These are phyloP conservation scores for Hypoxylon fragiforme DNA, from an alignment of 495 filamentous ascomycete genomes.

Conservation along the genomic window DNA sequence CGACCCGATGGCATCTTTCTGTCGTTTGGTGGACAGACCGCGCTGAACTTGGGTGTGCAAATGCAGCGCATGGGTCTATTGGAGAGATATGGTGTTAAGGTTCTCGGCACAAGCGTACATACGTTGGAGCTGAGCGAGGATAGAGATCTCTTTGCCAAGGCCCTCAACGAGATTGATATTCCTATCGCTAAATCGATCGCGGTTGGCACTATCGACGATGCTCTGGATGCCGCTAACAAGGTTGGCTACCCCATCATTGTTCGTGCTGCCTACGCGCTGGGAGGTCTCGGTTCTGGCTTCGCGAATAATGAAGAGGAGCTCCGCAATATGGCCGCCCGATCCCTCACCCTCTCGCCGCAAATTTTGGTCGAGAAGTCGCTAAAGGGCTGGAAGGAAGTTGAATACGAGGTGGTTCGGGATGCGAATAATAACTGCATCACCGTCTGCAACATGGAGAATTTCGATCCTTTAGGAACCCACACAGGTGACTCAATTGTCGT, in stretches of 20 bases:
- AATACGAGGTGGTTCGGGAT: slow-evolving; percentile 96
- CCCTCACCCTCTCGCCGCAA: slow-evolving; percentile 92
- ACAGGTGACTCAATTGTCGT: slow-evolving; percentile 98
- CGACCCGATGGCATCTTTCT: slow-evolving; percentile 95
- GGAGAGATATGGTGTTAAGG: slow-evolving; percentile 90
- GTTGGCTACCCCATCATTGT: slow-evolving; percentile 98
- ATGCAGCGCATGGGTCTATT: slow-evolving; percentile 97
- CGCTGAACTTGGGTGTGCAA: slow-evolving; percentile 91
- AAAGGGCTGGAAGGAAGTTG: slow-evolving; percentile 98
- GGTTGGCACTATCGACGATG: slow-evolving; percentile 86
- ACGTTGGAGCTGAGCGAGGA: slow-evolving; percentile 95
- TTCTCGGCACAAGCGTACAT: slow-evolving; percentile 91
- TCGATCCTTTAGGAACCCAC: slow-evolving; percentile 94
- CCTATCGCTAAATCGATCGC: slow-evolving; percentile 95
- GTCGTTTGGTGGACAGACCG: slow-evolving; percentile 97
- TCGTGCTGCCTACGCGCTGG: slow-evolving; percentile 92
- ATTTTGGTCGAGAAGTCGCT: slow-evolving; percentile 99
- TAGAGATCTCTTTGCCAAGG: slow-evolving; percentile 92
- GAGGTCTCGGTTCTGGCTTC: slow-evolving; percentile 96
- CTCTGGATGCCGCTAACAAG: slow-evolving; percentile 77
- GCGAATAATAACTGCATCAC: slow-evolving; percentile 96
- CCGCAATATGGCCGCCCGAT: slow-evolving; percentile 86
- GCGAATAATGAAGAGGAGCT: slow-evolving; percentile 92
- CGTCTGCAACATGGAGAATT: slow-evolving; percentile 99
- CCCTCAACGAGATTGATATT: slow-evolving; percentile 86